Conservation (phyloP, 495 filamentous ascomycete genomes). For the Penicillium malachiteum region DNA sequence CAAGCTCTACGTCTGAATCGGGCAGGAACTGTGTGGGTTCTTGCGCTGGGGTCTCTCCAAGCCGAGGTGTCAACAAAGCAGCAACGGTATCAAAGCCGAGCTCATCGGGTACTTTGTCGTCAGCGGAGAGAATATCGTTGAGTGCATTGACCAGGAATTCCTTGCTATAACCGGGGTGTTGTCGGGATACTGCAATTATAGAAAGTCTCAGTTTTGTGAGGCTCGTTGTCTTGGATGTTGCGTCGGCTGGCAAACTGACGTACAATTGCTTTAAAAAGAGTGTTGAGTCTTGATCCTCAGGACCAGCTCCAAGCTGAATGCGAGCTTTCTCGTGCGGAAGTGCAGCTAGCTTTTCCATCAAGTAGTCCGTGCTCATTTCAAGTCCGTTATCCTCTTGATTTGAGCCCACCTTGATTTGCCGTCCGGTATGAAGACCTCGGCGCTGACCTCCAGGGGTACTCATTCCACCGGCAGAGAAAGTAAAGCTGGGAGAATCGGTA, state of each 20-base stretch:
- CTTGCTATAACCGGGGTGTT: slow-evolving; percentile 41
- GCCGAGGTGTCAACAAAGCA: slow-evolving; percentile 33
- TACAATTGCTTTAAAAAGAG: slow-evolving; percentile 51
- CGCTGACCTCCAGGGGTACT: slow-evolving; percentile 16
- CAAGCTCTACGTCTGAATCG: slow-evolving; percentile 34
- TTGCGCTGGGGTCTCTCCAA: slow-evolving; percentile 1
- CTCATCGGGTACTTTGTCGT: slow-evolving; percentile 33
- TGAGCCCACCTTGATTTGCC: background rate
- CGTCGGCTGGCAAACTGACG: slow-evolving; percentile 23
- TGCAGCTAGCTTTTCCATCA: slow-evolving; percentile 37
- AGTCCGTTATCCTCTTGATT: slow-evolving; percentile 5
- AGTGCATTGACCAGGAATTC: slow-evolving; percentile 30
- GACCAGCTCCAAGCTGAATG: slow-evolving; percentile 39
- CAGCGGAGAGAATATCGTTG: slow-evolving; percentile 28
- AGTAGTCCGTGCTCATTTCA: slow-evolving; percentile 17
- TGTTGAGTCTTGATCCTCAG: slow-evolving; percentile 44
- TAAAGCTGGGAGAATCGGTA: slow-evolving; percentile 18
- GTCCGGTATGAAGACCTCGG: slow-evolving; percentile 22
- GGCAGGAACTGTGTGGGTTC: slow-evolving; percentile 14
- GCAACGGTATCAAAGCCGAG: slow-evolving; percentile 37
- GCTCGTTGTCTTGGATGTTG: slow-evolving; percentile 29
- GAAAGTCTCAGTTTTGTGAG: slow-evolving; percentile 32
- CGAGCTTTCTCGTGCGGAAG: slow-evolving; percentile 30
- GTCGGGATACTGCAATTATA: slow-evolving; percentile 35
- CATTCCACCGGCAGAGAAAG: slow-evolving; percentile 18